phyloP scores from a whole-genome alignment of 2,329 filamentous ascomycete species.

The Diplodia scrobiculata region DNA sequence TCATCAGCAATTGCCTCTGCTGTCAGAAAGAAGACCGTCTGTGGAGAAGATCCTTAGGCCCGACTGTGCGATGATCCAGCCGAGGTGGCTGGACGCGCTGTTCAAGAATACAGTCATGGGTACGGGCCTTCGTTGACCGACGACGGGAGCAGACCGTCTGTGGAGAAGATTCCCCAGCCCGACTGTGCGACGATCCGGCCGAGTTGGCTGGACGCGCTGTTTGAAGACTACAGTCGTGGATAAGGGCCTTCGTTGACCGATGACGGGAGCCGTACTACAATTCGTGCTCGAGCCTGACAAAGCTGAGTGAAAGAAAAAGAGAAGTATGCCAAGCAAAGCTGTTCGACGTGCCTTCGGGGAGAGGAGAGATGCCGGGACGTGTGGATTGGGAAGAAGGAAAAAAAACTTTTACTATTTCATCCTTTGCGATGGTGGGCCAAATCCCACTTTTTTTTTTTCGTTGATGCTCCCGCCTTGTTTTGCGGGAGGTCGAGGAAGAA shows the following conservation, averaged over 20 bases:
- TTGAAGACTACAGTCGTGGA: too few species aligned
- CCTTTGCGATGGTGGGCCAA: constrained; percentile 9
- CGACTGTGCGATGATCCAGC: too few species aligned
- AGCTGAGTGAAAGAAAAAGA: background rate
- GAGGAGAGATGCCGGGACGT: background rate
- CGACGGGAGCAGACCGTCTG: too few species aligned
- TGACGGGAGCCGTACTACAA: background rate
- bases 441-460: constrained; percentile 21
- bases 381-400: background rate
- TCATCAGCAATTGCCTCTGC: too few species aligned
- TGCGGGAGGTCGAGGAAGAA: constrained; percentile 18
- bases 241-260: background rate
- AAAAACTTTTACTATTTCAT: background rate
- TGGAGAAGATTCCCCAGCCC: too few species aligned
- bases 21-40: too few species aligned
- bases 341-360: background rate
- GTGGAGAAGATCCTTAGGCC: too few species aligned
- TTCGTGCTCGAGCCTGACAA: background rate
- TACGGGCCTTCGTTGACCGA: too few species aligned
- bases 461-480: background rate
- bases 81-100: too few species aligned
- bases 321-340: background rate
- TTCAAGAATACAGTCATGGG: too few species aligned
- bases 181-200: too few species aligned
- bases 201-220: too few species aligned